Evolutionary conservation across 192 early-diverging fungal species (phyloP).

Genomic region (Pilaira anomala): DNA sequence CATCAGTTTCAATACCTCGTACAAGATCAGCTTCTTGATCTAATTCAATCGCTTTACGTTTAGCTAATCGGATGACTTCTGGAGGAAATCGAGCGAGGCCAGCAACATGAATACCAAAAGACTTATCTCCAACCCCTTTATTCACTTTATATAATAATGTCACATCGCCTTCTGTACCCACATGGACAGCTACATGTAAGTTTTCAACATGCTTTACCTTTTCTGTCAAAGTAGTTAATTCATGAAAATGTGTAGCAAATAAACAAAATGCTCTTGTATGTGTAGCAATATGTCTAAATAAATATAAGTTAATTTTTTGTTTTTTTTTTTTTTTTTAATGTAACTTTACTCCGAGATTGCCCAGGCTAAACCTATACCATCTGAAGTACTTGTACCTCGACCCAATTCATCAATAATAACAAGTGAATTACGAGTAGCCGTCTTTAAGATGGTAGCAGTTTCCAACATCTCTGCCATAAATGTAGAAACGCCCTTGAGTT

Average conservation of each 20-base stretch:
- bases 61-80: conserved; percentile 77
- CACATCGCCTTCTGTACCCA: conserved; percentile 55
- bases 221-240: conserved; percentile 81
- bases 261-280: conserved; percentile 25
- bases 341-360: conserved; percentile 85
- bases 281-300: conserved; percentile 24
- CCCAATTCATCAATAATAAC: conserved; percentile 97
- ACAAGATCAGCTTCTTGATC: conserved; percentile 53
- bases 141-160: conserved; percentile 91
- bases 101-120: conserved; percentile 98
- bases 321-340: neutral
- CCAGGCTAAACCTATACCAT: conserved; percentile 98
- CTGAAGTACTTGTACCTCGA: conserved; percentile 96
- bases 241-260: conserved; percentile 93
- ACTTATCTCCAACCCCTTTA: conserved; percentile 89
- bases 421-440: conserved; percentile 77
- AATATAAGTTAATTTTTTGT: neutral
- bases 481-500: conserved; percentile 90
- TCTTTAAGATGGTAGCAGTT: conserved; percentile 85
- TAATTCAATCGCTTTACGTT: conserved; percentile 81
- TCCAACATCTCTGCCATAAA: conserved; percentile 98
- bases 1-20: neutral
- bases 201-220: conserved; percentile 76
- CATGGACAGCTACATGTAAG: conserved; percentile 79
- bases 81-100: conserved; percentile 90